phyloP scores from a whole-genome alignment of 1,139 yeast genomes.

The Suhomyces maxii region DNA sequence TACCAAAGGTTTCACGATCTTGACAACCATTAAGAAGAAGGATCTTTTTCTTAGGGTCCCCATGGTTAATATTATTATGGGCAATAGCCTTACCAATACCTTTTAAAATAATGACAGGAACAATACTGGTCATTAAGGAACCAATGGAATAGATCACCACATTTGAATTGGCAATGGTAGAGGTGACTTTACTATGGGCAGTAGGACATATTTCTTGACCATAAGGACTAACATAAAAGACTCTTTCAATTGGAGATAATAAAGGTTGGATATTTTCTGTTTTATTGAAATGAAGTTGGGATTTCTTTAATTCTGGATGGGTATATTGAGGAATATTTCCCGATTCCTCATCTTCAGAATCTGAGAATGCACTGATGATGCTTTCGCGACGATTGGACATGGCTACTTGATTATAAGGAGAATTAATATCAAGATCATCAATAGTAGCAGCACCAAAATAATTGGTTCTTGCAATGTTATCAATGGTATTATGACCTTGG shows the following conservation, averaged over 20 bases:
- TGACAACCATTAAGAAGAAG: constrained; percentile 67
- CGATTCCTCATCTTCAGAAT: constrained; percentile 37
- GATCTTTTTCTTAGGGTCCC: constrained; percentile 42
- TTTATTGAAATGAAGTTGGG: constrained; percentile 74
- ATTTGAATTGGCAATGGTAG: constrained; percentile 52
- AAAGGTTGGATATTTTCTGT: constrained; percentile 55
- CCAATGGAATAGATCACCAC: constrained; percentile 79
- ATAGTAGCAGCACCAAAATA: constrained; percentile 18
- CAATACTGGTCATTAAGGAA: constrained; percentile 79
- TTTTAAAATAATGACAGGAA: constrained; percentile 72
- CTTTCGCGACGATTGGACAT: constrained; percentile 8
- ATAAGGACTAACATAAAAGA: constrained; percentile 82
- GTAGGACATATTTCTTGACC: constrained; percentile 85
- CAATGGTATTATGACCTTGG: constrained; percentile 2
- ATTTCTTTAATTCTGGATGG: constrained; percentile 73
- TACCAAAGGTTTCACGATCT: constrained; percentile 76
- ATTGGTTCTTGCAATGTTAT: constrained; percentile 14
- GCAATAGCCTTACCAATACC: constrained; percentile 68
- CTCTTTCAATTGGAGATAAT: constrained; percentile 70
- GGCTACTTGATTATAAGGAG: constrained; percentile 23
- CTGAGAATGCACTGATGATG: constrained; percentile 7
- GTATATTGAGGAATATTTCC: constrained; percentile 74
- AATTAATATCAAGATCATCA: constrained; percentile 12
- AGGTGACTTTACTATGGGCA: constrained; percentile 65
- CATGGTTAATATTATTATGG: constrained; percentile 31